Evolutionary conservation across 306 rosid species (phyloP).

Genomic region (Gastrolobium bilobum): DNA sequence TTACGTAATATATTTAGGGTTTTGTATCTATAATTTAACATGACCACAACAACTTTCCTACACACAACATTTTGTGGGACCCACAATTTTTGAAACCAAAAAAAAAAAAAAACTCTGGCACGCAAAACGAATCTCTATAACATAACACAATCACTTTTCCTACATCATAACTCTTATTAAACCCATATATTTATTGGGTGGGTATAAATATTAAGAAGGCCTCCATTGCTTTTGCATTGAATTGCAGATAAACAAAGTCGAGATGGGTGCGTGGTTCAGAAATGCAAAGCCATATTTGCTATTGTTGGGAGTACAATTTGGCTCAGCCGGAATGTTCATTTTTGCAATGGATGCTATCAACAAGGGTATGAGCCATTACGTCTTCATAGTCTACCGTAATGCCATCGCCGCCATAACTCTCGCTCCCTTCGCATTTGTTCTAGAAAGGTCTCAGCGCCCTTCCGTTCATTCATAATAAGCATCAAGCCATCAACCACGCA

Average conservation of each 20-base stretch:
- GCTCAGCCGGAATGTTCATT: constrained; percentile 80
- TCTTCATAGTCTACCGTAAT: constrained; percentile 61
- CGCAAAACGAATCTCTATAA: too few species aligned
- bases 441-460: constrained; percentile 48
- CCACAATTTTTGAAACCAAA: too few species aligned
- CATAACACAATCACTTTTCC: too few species aligned
- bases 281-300: constrained; percentile 73
- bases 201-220: constrained; percentile 45
- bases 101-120: too few species aligned
- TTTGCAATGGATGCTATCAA: constrained; percentile 64
- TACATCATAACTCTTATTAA: too few species aligned
- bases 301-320: constrained; percentile 75
- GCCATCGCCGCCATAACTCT: constrained; percentile 52
- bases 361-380: constrained; percentile 69
- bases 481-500: neutral
- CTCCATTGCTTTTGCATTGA: neutral
- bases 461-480: neutral
- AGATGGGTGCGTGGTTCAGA: constrained; percentile 43
- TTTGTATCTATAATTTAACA: too few species aligned
- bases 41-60: too few species aligned
- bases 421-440: constrained; percentile 54
- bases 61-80: too few species aligned
- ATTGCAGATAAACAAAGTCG: neutral
- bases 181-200: neutral
- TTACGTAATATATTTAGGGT: neutral